Evolutionary conservation across 2,329 filamentous ascomycete species (phyloP).

Genomic region (Aspergillus spinulosporus): DNA sequence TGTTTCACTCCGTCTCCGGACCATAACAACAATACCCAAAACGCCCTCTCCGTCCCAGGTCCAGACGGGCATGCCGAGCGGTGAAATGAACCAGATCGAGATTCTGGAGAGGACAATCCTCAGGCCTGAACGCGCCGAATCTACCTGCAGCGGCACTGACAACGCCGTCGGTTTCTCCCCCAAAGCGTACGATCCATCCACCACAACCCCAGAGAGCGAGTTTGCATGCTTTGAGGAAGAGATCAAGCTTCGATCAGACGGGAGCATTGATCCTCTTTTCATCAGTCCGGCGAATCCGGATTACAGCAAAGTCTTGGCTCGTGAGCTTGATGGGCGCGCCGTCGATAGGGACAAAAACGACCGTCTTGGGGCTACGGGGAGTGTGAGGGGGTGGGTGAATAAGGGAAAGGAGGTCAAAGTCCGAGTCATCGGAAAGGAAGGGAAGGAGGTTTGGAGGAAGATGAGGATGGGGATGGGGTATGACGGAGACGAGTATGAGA

Average conservation of each 20-base stretch:
- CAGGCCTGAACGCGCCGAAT: conserved; percentile 12
- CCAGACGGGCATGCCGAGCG: too few relatives aligned
- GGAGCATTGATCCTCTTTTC: conserved; percentile 6
- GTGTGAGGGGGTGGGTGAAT: conserved; percentile 13
- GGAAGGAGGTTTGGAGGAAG: background rate
- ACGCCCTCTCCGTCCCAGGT: too few relatives aligned
- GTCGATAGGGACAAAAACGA: background rate
- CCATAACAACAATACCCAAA: too few relatives aligned
- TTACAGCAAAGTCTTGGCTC: conserved; percentile 5
- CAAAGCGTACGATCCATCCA: conserved; percentile 31
- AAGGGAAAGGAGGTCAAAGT: conserved; percentile 10
- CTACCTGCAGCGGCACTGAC: conserved; percentile 27
- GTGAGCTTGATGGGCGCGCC: background rate
- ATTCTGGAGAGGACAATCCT: conserved; percentile 7
- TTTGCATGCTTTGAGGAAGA: conserved; percentile 37
- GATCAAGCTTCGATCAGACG: conserved; percentile 11
- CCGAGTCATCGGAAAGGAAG: background rate
- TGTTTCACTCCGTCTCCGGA: too few relatives aligned
- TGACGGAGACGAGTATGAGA: conserved; percentile 8
- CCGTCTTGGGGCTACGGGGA: background rate
- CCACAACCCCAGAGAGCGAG: conserved; percentile 38
- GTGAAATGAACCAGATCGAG: background rate
- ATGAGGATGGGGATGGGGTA: background rate
- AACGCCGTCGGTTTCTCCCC: conserved; percentile 38
- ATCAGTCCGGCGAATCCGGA: conserved; percentile 11